These are phyloP conservation scores for Zygotorulaspora florentina DNA, from an alignment of 805 yeast species.

Conservation along the genomic window DNA sequence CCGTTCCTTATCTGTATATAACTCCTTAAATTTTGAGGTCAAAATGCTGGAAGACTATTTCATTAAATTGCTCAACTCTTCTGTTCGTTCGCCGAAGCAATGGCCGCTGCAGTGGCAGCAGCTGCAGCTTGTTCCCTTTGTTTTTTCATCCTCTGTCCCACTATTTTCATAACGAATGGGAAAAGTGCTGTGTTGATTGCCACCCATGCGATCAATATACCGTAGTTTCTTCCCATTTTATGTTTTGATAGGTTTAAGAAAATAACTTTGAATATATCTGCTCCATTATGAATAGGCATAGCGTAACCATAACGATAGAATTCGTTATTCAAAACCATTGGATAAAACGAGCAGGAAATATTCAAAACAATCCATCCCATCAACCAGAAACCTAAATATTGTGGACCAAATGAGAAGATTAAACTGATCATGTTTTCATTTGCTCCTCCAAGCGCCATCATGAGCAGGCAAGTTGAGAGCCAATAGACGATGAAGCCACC, in stretches of 20 bases:
- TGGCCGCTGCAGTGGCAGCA: not conserved
- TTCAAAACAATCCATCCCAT: slow-evolving; percentile 65
- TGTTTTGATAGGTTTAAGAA: slow-evolving; percentile 56
- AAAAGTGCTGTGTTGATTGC: slow-evolving; percentile 44
- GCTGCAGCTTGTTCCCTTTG: slow-evolving; percentile 20
- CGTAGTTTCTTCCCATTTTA: slow-evolving; percentile 55
- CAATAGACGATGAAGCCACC: slow-evolving; percentile 73
- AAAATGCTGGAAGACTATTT: not conserved
- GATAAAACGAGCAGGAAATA: slow-evolving; percentile 64
- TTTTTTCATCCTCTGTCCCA: slow-evolving; percentile 38
- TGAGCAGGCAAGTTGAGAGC: slow-evolving; percentile 62
- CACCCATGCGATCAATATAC: slow-evolving; percentile 57
- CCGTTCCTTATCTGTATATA: no score
- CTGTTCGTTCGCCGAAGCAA: not conserved
- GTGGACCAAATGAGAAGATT: slow-evolving; percentile 52
- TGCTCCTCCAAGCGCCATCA: slow-evolving; percentile 74
- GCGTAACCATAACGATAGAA: slow-evolving; percentile 64
- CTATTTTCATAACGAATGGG: slow-evolving; percentile 44
- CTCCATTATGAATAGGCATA: slow-evolving; percentile 64
- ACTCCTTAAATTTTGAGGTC: no score
- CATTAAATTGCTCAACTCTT: not conserved
- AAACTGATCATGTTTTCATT: slow-evolving; percentile 61
- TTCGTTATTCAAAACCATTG: slow-evolving; percentile 54
- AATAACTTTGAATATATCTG: slow-evolving; percentile 56
- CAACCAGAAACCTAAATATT: slow-evolving; percentile 66